A percentile compares a stretch with the other conserved stretches of the same genome.
These are phyloP conservation scores for Chaetomium tenue DNA, from an alignment of 495 filamentous ascomycete species.

Conservation along the genomic window DNA sequence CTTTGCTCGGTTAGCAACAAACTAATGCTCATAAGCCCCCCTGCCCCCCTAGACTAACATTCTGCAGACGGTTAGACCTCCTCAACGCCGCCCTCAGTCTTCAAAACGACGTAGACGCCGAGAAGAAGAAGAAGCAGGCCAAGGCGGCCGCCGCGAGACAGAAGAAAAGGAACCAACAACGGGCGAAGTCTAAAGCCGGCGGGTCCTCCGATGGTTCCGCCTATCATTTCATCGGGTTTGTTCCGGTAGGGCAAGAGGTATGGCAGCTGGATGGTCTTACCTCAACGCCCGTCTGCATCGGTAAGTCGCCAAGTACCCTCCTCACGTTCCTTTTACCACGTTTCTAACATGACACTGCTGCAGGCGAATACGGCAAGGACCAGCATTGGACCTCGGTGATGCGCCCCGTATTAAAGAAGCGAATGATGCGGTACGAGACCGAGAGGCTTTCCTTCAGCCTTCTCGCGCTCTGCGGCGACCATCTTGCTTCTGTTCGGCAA, in stretches of 20 bases:
- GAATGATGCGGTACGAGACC: conserved; percentile 43
- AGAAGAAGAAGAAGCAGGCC: conserved; percentile 44
- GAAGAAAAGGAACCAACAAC: conserved; percentile 26
- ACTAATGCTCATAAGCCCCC: background rate
- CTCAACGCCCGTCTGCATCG: conserved; percentile 66
- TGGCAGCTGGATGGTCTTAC: conserved; percentile 93
- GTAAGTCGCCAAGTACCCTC: conserved; percentile 42
- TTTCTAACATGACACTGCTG: background rate
- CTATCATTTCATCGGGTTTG: conserved; percentile 89
- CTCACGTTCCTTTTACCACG: background rate
- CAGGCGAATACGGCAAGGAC: conserved; percentile 27
- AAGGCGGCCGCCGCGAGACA: conserved; percentile 20
- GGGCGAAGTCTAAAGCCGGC: conserved; percentile 9
- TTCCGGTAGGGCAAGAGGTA: conserved; percentile 68
- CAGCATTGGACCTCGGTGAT: conserved; percentile 45
- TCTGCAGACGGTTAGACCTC: conserved; percentile 64
- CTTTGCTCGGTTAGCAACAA: conserved; percentile 65
- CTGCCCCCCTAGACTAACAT: background rate
- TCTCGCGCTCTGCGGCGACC: conserved; percentile 47
- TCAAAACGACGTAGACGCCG: conserved; percentile 54
- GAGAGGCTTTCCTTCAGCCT: conserved; percentile 46
- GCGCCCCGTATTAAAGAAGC: conserved; percentile 39
- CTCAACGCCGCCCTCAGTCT: conserved; percentile 71
- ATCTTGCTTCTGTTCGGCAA: conserved; percentile 29
- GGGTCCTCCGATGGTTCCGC: conserved; percentile 42